Conservation (phyloP, 108 stramenopile genomes). For the Skeletonema costatum region DNA sequence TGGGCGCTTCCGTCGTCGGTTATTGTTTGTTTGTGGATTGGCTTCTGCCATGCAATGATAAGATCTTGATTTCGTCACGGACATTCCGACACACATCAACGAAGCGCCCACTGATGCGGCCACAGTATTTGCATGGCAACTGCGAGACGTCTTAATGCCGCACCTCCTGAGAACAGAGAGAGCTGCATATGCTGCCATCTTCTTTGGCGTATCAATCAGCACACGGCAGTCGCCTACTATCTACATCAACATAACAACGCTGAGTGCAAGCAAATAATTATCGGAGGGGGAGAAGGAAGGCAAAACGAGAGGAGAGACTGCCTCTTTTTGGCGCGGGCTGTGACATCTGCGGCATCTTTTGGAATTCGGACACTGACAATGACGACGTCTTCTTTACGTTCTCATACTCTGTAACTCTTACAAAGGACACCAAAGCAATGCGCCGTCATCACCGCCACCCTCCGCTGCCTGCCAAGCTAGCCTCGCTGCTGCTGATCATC, state of each 20-base stretch:
- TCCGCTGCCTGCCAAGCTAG: not conserved
- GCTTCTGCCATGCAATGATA: not conserved
- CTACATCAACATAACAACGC: too few relatives aligned
- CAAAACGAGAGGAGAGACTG: too few relatives aligned
- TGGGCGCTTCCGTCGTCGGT: slow-evolving; percentile 5
- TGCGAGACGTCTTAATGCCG: not conserved
- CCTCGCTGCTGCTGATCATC: not conserved
- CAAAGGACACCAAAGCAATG: not conserved
- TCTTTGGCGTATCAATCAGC: not conserved
- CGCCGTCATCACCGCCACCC: not conserved
- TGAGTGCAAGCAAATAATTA: too few relatives aligned
- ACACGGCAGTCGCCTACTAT: not conserved
- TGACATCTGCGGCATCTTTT: too few relatives aligned
- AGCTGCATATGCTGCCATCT: not conserved
- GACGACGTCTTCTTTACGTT: too few relatives aligned
- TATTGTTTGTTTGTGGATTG: not conserved
- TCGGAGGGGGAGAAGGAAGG: too few relatives aligned
- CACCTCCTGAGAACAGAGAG: not conserved
- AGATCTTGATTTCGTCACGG: not conserved
- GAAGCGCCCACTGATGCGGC: not conserved
- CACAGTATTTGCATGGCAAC: not conserved
- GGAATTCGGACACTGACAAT: too few relatives aligned
- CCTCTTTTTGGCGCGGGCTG: too few relatives aligned
- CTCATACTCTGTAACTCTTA: too few relatives aligned
- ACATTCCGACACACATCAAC: not conserved